A percentile compares a stretch with the other conserved stretches of the same genome.
Evolutionary conservation across 2,329 filamentous ascomycete species (phyloP).

Genomic region (Hypoxylon sp.): DNA sequence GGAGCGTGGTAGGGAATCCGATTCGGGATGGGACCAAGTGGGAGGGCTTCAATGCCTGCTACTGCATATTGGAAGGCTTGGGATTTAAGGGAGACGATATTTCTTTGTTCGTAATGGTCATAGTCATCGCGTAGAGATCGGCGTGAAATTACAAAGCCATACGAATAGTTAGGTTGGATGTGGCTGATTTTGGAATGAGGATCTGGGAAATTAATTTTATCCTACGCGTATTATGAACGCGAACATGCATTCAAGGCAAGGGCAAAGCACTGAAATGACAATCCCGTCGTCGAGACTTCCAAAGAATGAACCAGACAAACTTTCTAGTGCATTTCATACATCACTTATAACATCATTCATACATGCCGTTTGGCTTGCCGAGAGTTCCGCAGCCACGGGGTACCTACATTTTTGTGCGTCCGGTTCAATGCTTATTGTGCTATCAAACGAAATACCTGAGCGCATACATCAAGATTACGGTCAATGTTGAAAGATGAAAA

Average conservation of each 20-base stretch:
- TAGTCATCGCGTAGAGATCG: not conserved
- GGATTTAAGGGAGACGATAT: not conserved
- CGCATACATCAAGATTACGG: not conserved
- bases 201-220: constrained; percentile 20
- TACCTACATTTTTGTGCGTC: no score
- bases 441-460: not conserved
- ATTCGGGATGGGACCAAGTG: constrained; percentile 12
- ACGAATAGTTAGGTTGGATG: not conserved
- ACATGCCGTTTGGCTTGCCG: not conserved
- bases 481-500: not conserved
- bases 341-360: no score
- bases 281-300: constrained; percentile 2
- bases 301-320: not conserved
- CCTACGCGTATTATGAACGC: not conserved
- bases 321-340: not conserved
- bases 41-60: not conserved
- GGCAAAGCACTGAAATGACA: constrained; percentile 10
- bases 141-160: constrained; percentile 1
- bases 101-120: constrained; percentile 1
- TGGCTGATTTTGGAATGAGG: constrained; percentile 21
- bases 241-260: constrained; percentile 8
- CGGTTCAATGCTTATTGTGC: no score
- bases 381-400: no score
- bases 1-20: constrained; percentile 16
- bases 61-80: constrained; percentile 1